These are phyloP conservation scores for Pelargonium nanum DNA, from an alignment of 345 rosid genomes.

Conservation along the genomic window DNA sequence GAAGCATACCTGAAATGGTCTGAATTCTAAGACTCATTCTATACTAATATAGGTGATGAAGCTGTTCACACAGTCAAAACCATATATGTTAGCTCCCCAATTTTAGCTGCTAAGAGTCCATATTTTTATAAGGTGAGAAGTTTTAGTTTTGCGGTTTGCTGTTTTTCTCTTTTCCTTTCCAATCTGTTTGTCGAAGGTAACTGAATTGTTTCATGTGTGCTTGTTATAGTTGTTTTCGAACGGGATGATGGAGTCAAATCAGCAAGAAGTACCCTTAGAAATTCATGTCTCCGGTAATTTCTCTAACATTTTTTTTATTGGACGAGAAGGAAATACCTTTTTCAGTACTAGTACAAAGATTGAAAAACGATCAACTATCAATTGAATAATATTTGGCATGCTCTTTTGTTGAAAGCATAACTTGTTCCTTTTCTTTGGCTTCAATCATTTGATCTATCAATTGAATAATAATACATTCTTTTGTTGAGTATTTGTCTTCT, in stretches of 20 bases:
- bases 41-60: conserved; percentile 24
- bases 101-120: conserved; percentile 57
- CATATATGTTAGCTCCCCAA: conserved; percentile 47
- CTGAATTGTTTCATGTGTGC: neutral
- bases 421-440: neutral
- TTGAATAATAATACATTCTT: too few relatives aligned
- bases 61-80: conserved; percentile 30
- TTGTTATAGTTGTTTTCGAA: conserved; percentile 47
- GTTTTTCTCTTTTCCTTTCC: conserved; percentile 2
- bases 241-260: conserved; percentile 53
- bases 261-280: conserved; percentile 38
- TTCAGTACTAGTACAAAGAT: neutral
- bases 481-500: too few relatives aligned
- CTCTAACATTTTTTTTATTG: neutral
- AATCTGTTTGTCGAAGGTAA: neutral
- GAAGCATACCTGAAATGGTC: too few relatives aligned
- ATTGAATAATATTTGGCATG: neutral
- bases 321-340: neutral
- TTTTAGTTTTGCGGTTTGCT: neutral
- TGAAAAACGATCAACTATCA: neutral
- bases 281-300: conserved; percentile 54
- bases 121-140: conserved; percentile 45
- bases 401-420: neutral
- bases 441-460: too few relatives aligned
- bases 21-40: conserved; percentile 2